Conservation (phyloP, 2,329 filamentous ascomycete species). For the Albophoma yamanashiensis region DNA sequence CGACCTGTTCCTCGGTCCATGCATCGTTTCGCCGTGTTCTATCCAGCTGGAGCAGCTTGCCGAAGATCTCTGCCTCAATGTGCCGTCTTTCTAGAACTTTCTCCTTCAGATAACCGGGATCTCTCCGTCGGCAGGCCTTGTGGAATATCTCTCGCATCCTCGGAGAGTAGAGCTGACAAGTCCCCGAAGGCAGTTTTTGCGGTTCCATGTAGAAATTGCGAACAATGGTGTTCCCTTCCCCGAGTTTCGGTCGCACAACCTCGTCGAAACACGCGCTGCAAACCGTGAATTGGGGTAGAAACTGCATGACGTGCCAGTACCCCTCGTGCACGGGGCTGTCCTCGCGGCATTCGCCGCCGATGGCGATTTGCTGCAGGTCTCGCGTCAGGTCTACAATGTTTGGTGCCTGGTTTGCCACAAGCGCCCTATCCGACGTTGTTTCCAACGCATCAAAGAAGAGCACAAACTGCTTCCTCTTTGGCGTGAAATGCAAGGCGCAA, state of each 20-base stretch:
- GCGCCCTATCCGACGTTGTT: conserved; percentile 39
- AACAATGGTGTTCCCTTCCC: conserved; percentile 43
- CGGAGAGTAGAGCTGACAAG: conserved; percentile 71
- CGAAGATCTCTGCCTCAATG: conserved; percentile 48
- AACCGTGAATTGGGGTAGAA: conserved; percentile 67
- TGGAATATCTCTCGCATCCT: conserved; percentile 68
- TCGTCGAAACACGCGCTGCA: conserved; percentile 82
- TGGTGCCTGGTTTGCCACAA: conserved; percentile 31
- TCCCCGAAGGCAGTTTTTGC: conserved; percentile 41
- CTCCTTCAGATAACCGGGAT: conserved; percentile 50
- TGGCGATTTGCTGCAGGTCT: conserved; percentile 48
- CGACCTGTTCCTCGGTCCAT: conserved; percentile 31
- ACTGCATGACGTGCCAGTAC: conserved; percentile 69
- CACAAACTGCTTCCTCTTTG: conserved; percentile 42
- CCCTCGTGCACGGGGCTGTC: conserved; percentile 51
- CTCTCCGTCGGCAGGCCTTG: conserved; percentile 53
- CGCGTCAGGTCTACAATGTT: conserved; percentile 53
- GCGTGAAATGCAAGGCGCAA: conserved; percentile 58
- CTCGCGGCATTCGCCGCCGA: conserved; percentile 52
- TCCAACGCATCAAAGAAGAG: conserved; percentile 53
- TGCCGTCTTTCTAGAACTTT: conserved; percentile 48
- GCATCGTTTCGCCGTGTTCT: conserved; percentile 20
- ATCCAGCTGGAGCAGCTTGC: conserved; percentile 36
- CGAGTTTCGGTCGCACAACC: conserved; percentile 59
- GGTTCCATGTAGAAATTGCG: conserved; percentile 53